Percentiles rank a stretch among this genome's conserved stretches.
Evolutionary conservation across 306 rosid species (phyloP).

Genomic region (Cucurbita maxima): DNA sequence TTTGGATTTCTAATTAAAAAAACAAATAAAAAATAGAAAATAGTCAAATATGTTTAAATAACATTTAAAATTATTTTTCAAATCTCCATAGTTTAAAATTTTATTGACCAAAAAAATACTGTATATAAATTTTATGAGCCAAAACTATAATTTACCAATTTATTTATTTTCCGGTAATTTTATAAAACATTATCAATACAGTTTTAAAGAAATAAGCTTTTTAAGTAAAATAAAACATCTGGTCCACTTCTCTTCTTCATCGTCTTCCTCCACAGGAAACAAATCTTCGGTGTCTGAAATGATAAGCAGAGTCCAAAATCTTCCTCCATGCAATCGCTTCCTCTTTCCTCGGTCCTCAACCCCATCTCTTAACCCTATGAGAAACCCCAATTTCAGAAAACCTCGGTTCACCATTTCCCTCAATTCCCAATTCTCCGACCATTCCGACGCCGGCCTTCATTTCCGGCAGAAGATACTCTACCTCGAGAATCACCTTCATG

Average conservation of each 20-base stretch:
- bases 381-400: conserved; percentile 14
- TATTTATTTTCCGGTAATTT: too few species aligned
- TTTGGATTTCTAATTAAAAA: too few species aligned
- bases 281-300: background rate
- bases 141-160: too few species aligned
- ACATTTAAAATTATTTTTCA: too few species aligned
- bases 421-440: conserved; percentile 12
- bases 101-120: too few species aligned
- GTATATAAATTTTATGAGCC: too few species aligned
- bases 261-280: background rate
- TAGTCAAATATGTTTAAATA: too few species aligned
- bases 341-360: conserved; percentile 1
- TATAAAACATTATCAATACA: too few species aligned
- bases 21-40: too few species aligned
- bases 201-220: background rate
- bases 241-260: background rate
- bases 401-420: background rate
- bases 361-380: conserved; percentile 12
- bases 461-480: conserved; percentile 59
- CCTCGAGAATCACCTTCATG: conserved; percentile 44
- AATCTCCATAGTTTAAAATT: too few species aligned
- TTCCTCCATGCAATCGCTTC: background rate
- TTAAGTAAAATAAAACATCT: background rate
- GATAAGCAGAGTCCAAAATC: conserved; percentile 11
- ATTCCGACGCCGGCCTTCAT: conserved; percentile 36